Evolutionary conservation across 352 stramenopile genomes (phyloP).

Genomic region (Phytophthora constricta): DNA sequence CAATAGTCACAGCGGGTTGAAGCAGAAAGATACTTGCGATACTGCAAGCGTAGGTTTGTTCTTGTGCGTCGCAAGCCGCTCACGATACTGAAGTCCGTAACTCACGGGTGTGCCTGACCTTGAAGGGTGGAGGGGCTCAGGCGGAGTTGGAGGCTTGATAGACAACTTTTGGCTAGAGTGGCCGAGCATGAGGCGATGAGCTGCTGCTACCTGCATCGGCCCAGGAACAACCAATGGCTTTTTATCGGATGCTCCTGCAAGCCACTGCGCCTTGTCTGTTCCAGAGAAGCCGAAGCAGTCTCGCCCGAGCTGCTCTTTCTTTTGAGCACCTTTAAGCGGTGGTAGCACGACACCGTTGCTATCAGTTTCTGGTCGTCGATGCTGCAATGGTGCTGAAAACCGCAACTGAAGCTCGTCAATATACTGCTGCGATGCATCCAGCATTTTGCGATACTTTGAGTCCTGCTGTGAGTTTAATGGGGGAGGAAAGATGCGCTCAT

Average conservation of each 20-base stretch:
- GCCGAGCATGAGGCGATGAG: slow-evolving; percentile 83
- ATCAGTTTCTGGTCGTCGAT: slow-evolving; percentile 57
- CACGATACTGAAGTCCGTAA: slow-evolving; percentile 83
- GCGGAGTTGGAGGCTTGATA: slow-evolving; percentile 76
- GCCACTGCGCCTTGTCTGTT: slow-evolving; percentile 77
- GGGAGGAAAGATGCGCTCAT: slow-evolving; percentile 68
- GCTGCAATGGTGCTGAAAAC: slow-evolving; percentile 79
- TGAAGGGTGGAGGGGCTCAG: slow-evolving; percentile 45
- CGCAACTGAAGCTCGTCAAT: slow-evolving; percentile 85
- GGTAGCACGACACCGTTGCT: slow-evolving; percentile 48
- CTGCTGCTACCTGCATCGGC: slow-evolving; percentile 76
- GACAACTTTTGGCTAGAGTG: slow-evolving; percentile 85
- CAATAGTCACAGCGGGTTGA: slow-evolving; percentile 32
- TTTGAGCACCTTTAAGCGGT: slow-evolving; percentile 58
- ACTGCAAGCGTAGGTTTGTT: slow-evolving; percentile 81
- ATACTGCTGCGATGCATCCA: slow-evolving; percentile 81
- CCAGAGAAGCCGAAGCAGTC: slow-evolving; percentile 85
- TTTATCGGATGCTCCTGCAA: slow-evolving; percentile 50
- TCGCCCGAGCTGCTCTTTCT: slow-evolving; percentile 60
- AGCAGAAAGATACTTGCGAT: slow-evolving; percentile 81
- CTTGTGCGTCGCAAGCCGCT: slow-evolving; percentile 75
- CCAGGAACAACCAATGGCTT: slow-evolving; percentile 68
- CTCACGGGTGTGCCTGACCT: slow-evolving; percentile 61
- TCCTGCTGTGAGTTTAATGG: slow-evolving; percentile 38
- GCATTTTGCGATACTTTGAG: slow-evolving; percentile 78